Evolutionary conservation across 192 early-diverging fungal species (phyloP).

Genomic region (Lobosporangium transversale): DNA sequence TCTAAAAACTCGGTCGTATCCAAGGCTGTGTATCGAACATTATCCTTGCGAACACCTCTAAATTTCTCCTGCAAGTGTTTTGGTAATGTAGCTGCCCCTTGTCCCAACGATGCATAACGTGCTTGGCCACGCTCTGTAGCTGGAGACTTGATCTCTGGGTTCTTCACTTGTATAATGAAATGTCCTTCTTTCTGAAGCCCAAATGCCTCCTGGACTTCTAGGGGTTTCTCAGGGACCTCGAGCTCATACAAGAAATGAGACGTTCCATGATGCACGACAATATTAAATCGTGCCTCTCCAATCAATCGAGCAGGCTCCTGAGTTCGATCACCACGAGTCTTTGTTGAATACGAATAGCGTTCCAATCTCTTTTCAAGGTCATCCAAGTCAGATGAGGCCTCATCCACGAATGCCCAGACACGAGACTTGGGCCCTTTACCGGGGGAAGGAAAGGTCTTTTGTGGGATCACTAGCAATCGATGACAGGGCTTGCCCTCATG

Average conservation of each 20-base stretch:
- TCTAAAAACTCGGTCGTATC: constrained; percentile 21
- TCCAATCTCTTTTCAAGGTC: not conserved
- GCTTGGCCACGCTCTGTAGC: constrained; percentile 5
- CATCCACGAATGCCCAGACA: constrained; percentile 23
- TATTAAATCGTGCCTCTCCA: constrained; percentile 18
- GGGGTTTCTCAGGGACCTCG: constrained; percentile 13
- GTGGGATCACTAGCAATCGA: constrained; percentile 12
- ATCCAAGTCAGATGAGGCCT: constrained; percentile 3
- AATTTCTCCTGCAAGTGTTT: constrained; percentile 28
- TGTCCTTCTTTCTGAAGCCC: constrained; percentile 11
- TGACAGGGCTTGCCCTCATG: not conserved
- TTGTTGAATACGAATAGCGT: constrained; percentile 24
- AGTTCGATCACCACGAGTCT: constrained; percentile 22
- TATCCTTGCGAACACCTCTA: constrained; percentile 13
- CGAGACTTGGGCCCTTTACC: constrained; percentile 6
- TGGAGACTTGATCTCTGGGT: constrained; percentile 19
- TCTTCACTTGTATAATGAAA: constrained; percentile 30
- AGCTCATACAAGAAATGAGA: constrained; percentile 22
- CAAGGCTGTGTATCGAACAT: constrained; percentile 14
- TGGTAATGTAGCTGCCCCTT: constrained; percentile 12
- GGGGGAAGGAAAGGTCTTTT: constrained; percentile 4
- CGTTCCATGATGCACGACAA: constrained; percentile 5
- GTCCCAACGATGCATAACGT: constrained; percentile 17
- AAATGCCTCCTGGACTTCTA: constrained; percentile 12
- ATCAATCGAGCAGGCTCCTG: constrained; percentile 19